These are phyloP conservation scores for Aureobasidium musti DNA, from an alignment of 2,329 filamentous ascomycete genomes.

Conservation along the genomic window DNA sequence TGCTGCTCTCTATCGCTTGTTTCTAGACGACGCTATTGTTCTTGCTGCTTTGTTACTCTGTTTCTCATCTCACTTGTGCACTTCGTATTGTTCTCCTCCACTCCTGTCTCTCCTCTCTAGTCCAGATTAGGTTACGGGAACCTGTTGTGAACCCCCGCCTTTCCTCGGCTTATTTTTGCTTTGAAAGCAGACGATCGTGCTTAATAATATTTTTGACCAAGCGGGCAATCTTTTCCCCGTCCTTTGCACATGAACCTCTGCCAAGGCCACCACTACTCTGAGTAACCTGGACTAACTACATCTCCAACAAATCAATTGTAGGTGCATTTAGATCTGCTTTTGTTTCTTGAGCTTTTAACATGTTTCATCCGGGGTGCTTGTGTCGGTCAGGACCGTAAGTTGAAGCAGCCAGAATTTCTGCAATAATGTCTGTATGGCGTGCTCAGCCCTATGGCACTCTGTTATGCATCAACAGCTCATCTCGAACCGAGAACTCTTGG, in stretches of 20 bases:
- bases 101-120: neutral
- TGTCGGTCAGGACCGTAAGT: slow-evolving; percentile 3
- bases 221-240: slow-evolving; percentile 7
- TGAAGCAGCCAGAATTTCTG: slow-evolving; percentile 1
- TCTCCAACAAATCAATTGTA: neutral
- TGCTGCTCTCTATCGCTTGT: neutral
- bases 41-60: neutral
- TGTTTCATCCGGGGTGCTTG: neutral
- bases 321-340: neutral
- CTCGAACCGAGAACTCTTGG: neutral
- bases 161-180: slow-evolving; percentile 16
- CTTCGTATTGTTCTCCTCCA: slow-evolving; percentile 14
- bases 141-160: slow-evolving; percentile 4
- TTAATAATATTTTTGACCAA: slow-evolving; percentile 27
- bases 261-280: neutral
- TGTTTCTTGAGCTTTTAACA: neutral
- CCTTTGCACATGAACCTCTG: neutral
- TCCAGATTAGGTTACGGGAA: slow-evolving; percentile 14
- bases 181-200: neutral
- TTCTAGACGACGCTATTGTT: neutral
- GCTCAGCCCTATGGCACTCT: slow-evolving; percentile 2
- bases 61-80: neutral
- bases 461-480: neutral
- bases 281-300: slow-evolving; percentile 15
- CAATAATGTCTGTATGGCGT: slow-evolving; percentile 22